Conservation (phyloP, 306 rosid genomes). For the Medicago ruthenica region DNA sequence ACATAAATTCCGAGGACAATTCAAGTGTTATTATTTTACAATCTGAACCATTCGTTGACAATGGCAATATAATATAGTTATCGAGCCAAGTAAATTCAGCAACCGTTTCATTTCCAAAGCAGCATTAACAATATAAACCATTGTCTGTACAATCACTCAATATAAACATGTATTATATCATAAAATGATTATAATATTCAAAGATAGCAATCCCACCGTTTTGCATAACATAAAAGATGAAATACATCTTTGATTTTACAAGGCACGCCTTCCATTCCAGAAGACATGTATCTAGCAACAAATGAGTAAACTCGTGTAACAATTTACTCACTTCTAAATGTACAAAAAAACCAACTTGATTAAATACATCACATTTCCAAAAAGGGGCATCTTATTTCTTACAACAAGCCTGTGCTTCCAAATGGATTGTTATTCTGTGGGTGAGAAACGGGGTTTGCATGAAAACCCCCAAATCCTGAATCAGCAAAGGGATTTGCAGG, state of each 20-base stretch:
- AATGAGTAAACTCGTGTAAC: slow-evolving; percentile 49
- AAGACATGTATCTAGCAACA: slow-evolving; percentile 52
- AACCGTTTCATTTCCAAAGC: not conserved
- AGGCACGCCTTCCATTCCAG: slow-evolving; percentile 47
- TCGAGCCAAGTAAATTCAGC: not conserved
- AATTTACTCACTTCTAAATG: slow-evolving; percentile 53
- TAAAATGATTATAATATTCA: slow-evolving; percentile 29
- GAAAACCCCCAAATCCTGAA: slow-evolving; percentile 76
- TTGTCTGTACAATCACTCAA: slow-evolving; percentile 27
- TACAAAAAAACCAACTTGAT: slow-evolving; percentile 61
- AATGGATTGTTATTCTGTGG: slow-evolving; percentile 84
- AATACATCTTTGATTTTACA: slow-evolving; percentile 53
- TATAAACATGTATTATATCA: slow-evolving; percentile 38
- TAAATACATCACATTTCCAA: slow-evolving; percentile 44
- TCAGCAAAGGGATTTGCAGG: slow-evolving; percentile 91
- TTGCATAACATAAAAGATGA: slow-evolving; percentile 50
- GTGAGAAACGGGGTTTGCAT: slow-evolving; percentile 60
- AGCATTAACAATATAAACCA: slow-evolving; percentile 3
- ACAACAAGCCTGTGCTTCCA: slow-evolving; percentile 89
- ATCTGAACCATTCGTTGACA: slow-evolving; percentile 18
- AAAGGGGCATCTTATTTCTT: slow-evolving; percentile 44
- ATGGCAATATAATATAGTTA: not conserved
- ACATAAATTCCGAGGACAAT: not conserved
- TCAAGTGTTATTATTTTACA: not conserved
- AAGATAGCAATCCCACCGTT: slow-evolving; percentile 40